These are phyloP conservation scores for Mrakia gelida DNA, from an alignment of 768 basidiomycete species.

Conservation along the genomic window DNA sequence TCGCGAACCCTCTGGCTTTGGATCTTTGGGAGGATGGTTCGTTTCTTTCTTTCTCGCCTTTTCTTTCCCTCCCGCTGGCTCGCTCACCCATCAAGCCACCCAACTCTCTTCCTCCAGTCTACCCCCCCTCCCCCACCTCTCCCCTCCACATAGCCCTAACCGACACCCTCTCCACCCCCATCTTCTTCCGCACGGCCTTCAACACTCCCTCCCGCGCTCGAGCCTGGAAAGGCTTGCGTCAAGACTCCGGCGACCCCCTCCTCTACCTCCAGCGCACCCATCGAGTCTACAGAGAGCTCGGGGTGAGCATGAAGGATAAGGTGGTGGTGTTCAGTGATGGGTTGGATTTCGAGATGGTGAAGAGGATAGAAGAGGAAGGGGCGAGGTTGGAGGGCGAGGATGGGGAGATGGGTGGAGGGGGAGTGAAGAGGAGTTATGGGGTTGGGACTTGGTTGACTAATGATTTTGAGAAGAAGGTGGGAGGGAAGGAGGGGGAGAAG, in stretches of 20 bases:
- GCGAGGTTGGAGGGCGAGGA: background rate
- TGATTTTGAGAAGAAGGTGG: slow-evolving; percentile 56
- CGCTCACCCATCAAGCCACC: background rate
- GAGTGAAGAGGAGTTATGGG: slow-evolving; percentile 66
- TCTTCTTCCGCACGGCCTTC: slow-evolving; percentile 58
- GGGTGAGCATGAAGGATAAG: slow-evolving; percentile 49
- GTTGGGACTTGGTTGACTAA: slow-evolving; percentile 92
- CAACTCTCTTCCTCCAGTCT: slow-evolving; percentile 36
- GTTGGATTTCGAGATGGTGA: slow-evolving; percentile 64
- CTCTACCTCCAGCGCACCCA: slow-evolving; percentile 71
- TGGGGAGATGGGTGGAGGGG: slow-evolving; percentile 40
- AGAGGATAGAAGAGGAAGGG: slow-evolving; percentile 56
- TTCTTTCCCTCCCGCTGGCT: background rate
- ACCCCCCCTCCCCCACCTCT: slow-evolving; percentile 43
- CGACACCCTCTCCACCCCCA: slow-evolving; percentile 86
- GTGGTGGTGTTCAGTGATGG: slow-evolving; percentile 76
- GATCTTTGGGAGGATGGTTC: slow-evolving; percentile 78
- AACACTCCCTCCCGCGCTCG: slow-evolving; percentile 13
- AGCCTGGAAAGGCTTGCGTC: slow-evolving; percentile 56
- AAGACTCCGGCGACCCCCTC: slow-evolving; percentile 90
- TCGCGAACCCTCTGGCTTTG: slow-evolving; percentile 67
- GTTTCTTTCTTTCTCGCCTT: background rate
- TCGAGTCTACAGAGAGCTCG: slow-evolving; percentile 64
- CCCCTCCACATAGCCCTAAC: slow-evolving; percentile 69
- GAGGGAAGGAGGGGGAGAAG: slow-evolving; percentile 37